Evolutionary conservation across 345 rosid species (phyloP).

Genomic region (Erysimum cheiranthoides): DNA sequence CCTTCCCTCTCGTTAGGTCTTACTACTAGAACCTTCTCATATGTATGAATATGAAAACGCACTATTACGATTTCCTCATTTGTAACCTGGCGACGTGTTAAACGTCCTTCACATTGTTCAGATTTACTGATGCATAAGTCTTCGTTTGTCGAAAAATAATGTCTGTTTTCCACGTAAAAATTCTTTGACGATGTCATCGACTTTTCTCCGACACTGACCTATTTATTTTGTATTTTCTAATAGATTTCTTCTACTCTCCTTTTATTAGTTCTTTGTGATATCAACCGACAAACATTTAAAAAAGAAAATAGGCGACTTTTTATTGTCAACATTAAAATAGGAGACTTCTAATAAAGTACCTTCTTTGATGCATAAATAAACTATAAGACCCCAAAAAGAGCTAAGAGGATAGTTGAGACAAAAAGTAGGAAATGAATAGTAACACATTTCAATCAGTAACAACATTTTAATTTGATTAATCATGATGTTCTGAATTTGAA

Average conservation of each 20-base stretch:
- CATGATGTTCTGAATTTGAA: slow-evolving; percentile 23
- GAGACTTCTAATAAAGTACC: slow-evolving; percentile 7
- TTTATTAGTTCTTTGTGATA: not conserved
- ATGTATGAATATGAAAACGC: not conserved
- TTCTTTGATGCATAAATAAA: slow-evolving; percentile 11
- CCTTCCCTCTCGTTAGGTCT: not conserved
- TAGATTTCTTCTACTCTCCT: slow-evolving; percentile 1
- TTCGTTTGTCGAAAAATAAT: not conserved
- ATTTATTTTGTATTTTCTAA: slow-evolving; percentile 23
- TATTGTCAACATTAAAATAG: not conserved
- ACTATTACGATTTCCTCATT: not conserved
- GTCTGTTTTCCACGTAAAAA: not conserved
- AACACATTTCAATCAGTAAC: slow-evolving; percentile 6
- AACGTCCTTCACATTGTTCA: not conserved
- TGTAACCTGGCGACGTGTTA: not conserved
- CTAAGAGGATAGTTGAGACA: not conserved
- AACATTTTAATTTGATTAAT: slow-evolving; percentile 7
- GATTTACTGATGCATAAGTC: not conserved
- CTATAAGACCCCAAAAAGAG: not conserved
- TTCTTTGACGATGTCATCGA: slow-evolving; percentile 11
- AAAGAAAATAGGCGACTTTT: slow-evolving; percentile 11
- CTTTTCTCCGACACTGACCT: slow-evolving; percentile 28
- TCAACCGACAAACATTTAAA: slow-evolving; percentile 6
- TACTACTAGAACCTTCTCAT: not conserved
- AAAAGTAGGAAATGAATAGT: slow-evolving; percentile 4